Evolutionary conservation across 768 basidiomycete genomes (phyloP).

Genomic region (Albatrellus ellisii): DNA sequence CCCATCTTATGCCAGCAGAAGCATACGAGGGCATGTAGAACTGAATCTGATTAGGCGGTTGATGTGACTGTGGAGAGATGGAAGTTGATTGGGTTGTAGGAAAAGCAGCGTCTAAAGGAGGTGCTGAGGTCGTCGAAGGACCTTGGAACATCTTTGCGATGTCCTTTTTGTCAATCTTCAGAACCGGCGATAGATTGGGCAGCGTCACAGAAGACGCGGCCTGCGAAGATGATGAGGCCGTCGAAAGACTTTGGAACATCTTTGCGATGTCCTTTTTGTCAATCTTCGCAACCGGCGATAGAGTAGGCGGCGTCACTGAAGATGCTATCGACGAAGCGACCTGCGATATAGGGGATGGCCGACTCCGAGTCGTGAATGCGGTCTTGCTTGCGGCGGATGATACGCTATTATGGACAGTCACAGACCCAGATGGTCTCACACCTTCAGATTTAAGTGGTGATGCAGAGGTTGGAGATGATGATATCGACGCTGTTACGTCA

Average conservation of each 20-base stretch:
- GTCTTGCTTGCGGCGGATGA: conserved; percentile 10
- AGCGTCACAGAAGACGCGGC: conserved; percentile 13
- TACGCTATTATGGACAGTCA: conserved; percentile 35
- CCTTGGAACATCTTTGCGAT: conserved; percentile 51
- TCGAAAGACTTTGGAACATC: too few relatives aligned
- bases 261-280: conserved; percentile 40
- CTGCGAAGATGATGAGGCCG: too few relatives aligned
- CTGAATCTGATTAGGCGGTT: conserved; percentile 13
- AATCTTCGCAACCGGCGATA: conserved; percentile 20
- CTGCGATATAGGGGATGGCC: conserved; percentile 18
- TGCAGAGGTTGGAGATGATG: conserved; percentile 66
- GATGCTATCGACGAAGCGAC: conserved; percentile 17
- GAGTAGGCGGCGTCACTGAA: conserved; percentile 13
- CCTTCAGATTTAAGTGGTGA: conserved; percentile 51
- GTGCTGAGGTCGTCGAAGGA: conserved; percentile 18
- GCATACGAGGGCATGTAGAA: conserved; percentile 6
- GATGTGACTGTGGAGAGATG: conserved; percentile 38
- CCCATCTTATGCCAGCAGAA: conserved; percentile 2
- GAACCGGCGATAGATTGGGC: conserved; percentile 14
- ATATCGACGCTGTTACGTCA: conserved; percentile 60
- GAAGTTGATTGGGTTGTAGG: conserved; percentile 39
- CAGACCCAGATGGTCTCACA: conserved; percentile 74
- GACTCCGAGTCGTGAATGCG: conserved; percentile 7
- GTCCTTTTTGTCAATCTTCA: conserved; percentile 23
- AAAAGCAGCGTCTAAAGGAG: conserved; percentile 17